Percentiles rank a stretch among this genome's conserved stretches.
Evolutionary conservation across 1,284 basidiomycete genomes (phyloP).

Genomic region (Cryptococcus hybrid): DNA sequence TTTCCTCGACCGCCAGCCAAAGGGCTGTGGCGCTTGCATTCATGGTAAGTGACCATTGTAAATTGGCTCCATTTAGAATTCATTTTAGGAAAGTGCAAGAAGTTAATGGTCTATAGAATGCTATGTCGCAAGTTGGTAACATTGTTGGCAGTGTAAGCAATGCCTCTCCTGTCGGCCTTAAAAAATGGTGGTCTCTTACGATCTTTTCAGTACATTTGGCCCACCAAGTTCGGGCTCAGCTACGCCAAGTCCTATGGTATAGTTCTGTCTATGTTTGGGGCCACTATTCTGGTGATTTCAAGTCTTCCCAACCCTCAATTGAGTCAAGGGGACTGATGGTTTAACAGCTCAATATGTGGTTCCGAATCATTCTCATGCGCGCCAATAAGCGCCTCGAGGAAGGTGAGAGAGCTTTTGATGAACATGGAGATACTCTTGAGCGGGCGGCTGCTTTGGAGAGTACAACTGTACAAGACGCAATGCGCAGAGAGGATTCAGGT

Average conservation of each 20-base stretch:
- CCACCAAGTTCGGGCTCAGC: conserved; percentile 22
- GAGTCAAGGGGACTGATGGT: not conserved
- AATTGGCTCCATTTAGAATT: not conserved
- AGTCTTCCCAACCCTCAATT: not conserved
- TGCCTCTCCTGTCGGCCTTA: not conserved
- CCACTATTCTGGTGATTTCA: conserved; percentile 19
- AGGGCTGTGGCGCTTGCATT: conserved; percentile 32
- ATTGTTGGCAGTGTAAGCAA: conserved; percentile 38
- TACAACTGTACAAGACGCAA: conserved; percentile 25
- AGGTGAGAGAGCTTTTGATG: conserved; percentile 27
- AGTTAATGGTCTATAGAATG: conserved; percentile 29
- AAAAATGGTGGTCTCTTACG: not conserved
- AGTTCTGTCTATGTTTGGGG: conserved; percentile 26
- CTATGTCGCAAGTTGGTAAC: conserved; percentile 49
- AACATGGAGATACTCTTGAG: conserved; percentile 22
- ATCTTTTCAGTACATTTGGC: conserved; percentile 23
- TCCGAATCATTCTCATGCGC: conserved; percentile 30
- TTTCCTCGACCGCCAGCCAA: conserved; percentile 41
- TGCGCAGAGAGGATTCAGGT: conserved; percentile 27
- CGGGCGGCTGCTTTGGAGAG: conserved; percentile 22
- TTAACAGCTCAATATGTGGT: conserved; percentile 30
- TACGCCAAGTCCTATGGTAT: conserved; percentile 38
- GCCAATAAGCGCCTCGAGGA: conserved; percentile 31
- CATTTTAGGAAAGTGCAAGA: too few species aligned
- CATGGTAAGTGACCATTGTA: conserved; percentile 10